Conservation (phyloP, 805 yeast species). For the Tetrapisispora fleetii region DNA sequence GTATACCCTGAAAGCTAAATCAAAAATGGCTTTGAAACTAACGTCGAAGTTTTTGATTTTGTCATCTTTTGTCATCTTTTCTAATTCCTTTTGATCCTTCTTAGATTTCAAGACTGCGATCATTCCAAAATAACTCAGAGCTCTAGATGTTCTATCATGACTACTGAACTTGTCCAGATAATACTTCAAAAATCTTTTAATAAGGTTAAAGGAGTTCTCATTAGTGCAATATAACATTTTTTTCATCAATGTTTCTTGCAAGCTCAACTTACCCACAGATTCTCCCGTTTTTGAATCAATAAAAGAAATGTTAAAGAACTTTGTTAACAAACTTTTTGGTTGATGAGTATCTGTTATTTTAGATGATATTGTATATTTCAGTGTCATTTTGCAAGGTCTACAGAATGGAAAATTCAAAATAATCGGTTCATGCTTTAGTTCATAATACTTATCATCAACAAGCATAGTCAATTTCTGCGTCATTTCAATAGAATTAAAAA, state of each 20-base stretch:
- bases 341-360: not conserved
- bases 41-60: not conserved
- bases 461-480: slow-evolving; percentile 43
- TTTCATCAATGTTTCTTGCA: slow-evolving; percentile 8
- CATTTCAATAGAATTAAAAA: slow-evolving; percentile 12
- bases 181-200: slow-evolving; percentile 11
- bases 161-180: slow-evolving; percentile 30
- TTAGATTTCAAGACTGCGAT: slow-evolving; percentile 33
- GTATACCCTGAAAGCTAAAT: slow-evolving; percentile 6
- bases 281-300: slow-evolving; percentile 3
- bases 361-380: slow-evolving; percentile 18
- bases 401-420: slow-evolving; percentile 40
- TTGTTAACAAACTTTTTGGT: slow-evolving; percentile 7
- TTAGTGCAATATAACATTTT: slow-evolving; percentile 2
- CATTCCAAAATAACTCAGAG: slow-evolving; percentile 57
- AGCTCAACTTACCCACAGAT: not conserved
- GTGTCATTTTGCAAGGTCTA: slow-evolving; percentile 28
- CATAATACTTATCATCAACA: slow-evolving; percentile 45
- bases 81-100: not conserved
- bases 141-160: slow-evolving; percentile 36
- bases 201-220: slow-evolving; percentile 6
- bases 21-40: not conserved
- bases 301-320: slow-evolving; percentile 19
- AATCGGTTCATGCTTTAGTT: slow-evolving; percentile 43
- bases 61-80: not conserved